Conservation (phyloP, 2,329 filamentous ascomycete genomes). For the Microdochium nivale region DNA sequence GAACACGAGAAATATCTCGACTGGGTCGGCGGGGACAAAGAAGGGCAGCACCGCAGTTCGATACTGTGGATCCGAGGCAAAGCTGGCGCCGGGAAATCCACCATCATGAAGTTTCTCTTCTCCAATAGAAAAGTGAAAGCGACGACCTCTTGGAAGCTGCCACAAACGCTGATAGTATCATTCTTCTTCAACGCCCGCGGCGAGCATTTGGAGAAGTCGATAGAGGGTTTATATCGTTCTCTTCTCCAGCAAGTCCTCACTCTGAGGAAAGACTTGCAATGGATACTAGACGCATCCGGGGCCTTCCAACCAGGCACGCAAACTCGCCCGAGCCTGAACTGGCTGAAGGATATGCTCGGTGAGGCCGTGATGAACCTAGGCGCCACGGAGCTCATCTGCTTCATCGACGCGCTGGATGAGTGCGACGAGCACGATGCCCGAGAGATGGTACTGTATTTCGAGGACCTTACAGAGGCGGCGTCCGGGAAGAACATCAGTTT, state of each 20-base stretch:
- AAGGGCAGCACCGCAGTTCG: neutral
- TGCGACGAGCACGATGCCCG: constrained; percentile 31
- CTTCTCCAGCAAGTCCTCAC: constrained; percentile 33
- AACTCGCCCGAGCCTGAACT: constrained; percentile 2
- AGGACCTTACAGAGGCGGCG: constrained; percentile 22
- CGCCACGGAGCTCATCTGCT: constrained; percentile 4
- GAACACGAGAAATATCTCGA: neutral
- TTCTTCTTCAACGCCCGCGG: constrained; percentile 44
- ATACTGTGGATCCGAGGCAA: constrained; percentile 5
- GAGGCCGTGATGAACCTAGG: constrained; percentile 6
- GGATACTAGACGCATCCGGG: neutral
- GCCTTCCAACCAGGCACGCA: neutral
- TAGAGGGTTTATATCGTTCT: constrained; percentile 39
- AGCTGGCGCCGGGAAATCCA: constrained; percentile 4
- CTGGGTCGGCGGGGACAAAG: neutral
- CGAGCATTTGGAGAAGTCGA: constrained; percentile 31
- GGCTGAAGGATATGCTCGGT: neutral
- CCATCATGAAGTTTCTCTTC: constrained; percentile 3
- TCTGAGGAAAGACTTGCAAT: constrained; percentile 22
- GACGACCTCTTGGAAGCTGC: too few species aligned
- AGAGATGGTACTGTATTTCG: constrained; percentile 34
- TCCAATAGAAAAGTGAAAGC: too few species aligned
- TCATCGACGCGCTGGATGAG: constrained; percentile 35
- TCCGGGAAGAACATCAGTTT: constrained; percentile 10
- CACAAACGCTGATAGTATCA: constrained; percentile 17